Base-by-base conservation (phyloP, 108 stramenopile genomes). In the Cyclotella baltica region DNA sequence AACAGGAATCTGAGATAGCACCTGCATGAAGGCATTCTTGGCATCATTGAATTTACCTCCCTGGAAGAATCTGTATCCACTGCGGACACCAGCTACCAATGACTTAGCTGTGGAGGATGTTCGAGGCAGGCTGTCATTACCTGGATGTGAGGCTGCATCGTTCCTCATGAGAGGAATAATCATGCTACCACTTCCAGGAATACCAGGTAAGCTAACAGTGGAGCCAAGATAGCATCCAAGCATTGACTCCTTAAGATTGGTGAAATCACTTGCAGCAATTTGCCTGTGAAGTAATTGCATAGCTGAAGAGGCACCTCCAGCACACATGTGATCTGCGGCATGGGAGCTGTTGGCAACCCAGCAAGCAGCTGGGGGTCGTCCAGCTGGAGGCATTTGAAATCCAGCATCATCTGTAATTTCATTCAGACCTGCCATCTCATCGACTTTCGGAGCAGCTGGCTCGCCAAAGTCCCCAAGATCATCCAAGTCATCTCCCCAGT, bases 241-340 rank as follows among this genome's bases (percentile, higher is more conserved):
- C 91, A 98, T 91, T 23, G 83, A 73, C 2, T 67, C 70, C 75
- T 94, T 87, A 59, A 99, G 74, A n/a, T 88, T 82, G 35, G 86
- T 78, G 67, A 99, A 98, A 66, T 97, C 93, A 58, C 92, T 97
- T 13, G 94, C 96, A 11, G 98, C 98, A 83, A 98, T 97, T 85
- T 99, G 99, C 23, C 99, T 86, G 80, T 98, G 96, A 74, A 99
- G 90, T 65, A 98, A 85, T 75, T 98, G 95, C 92, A 98, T 90
- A 10, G 98, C 96, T n/a, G 96, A 94, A 40, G 94, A 84, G 59
- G 97, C 92, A 34, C 80, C 87, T 10, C 99, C 99, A 31, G 98
- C 99, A n/a, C 98, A 98, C 61, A 90, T 86, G 76, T 99, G 99
- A 87, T 98, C 98, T 15, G 98, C 96, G 18, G 97, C 96, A 75